Conservation (phyloP, 2,329 filamentous ascomycete species). For the Aspergillus brasiliensis region DNA sequence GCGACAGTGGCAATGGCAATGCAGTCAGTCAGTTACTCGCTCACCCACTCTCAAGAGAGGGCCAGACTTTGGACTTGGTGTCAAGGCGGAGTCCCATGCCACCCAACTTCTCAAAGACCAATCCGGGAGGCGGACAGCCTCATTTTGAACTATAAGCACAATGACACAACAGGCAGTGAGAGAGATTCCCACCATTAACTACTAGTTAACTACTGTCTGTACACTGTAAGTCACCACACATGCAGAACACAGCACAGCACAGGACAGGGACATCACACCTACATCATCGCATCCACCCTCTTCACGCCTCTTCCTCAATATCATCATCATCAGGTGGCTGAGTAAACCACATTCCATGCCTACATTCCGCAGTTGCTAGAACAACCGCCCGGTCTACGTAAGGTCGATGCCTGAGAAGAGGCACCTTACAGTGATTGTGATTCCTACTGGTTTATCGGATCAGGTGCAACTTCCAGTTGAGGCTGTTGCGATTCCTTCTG, state of each 20-base stretch:
- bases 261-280: background rate
- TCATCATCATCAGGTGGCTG: background rate
- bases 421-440: background rate
- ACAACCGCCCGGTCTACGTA: background rate
- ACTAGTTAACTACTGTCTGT: too few relatives aligned
- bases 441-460: background rate
- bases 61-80: too few relatives aligned
- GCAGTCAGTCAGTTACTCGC: background rate
- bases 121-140: conserved; percentile 4
- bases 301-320: too few relatives aligned
- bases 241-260: background rate
- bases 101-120: background rate
- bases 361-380: conserved; percentile 1
- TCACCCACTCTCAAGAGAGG: background rate
- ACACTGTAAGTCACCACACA: conserved; percentile 3
- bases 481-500: too few relatives aligned
- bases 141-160: conserved; percentile 13
- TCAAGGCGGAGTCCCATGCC: background rate
- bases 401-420: conserved; percentile 1
- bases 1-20: background rate
- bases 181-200: too few relatives aligned
- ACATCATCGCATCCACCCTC: background rate
- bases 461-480: too few relatives aligned
- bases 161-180: background rate
- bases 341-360: background rate